phyloP scores from a whole-genome alignment of 352 stramenopile species.

The Phytophthora palmivora region DNA sequence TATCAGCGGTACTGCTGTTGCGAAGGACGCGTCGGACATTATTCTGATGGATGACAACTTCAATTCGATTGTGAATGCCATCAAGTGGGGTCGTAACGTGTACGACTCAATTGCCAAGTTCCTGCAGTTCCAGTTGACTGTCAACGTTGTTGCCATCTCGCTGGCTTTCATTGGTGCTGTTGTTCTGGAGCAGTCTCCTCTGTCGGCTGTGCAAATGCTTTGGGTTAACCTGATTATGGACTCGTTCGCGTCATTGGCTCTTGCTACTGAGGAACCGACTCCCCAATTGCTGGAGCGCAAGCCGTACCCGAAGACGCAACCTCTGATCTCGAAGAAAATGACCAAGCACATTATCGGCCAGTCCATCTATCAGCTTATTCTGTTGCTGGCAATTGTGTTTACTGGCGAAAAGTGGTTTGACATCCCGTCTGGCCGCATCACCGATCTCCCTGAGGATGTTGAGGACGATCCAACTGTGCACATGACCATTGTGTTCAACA shows the following conservation, averaged over 20 bases:
- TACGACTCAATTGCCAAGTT: conserved; percentile 98
- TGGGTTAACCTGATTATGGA: conserved; percentile 99
- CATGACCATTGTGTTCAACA: conserved; percentile 97
- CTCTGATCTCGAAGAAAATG: conserved; percentile 94
- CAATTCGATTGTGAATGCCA: conserved; percentile 94
- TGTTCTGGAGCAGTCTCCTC: conserved; percentile 64
- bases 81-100: conserved; percentile 96
- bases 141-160: conserved; percentile 91
- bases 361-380: conserved; percentile 88
- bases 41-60: conserved; percentile 97
- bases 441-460: conserved; percentile 55
- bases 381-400: conserved; percentile 90
- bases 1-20: conserved; percentile 92
- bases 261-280: conserved; percentile 94
- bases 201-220: conserved; percentile 96
- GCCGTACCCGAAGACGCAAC: conserved; percentile 90
- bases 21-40: conserved; percentile 96
- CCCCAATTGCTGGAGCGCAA: conserved; percentile 86
- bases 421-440: conserved; percentile 47
- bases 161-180: conserved; percentile 91
- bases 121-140: conserved; percentile 96
- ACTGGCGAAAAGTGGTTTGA: conserved; percentile 59
- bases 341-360: conserved; percentile 95
- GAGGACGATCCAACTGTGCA: conserved; percentile 79
- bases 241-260: conserved; percentile 94